A percentile compares a stretch with the other conserved stretches of the same genome.
Conservation (phyloP, 2,329 filamentous ascomycete genomes). For the Xylariaceae sp. region DNA sequence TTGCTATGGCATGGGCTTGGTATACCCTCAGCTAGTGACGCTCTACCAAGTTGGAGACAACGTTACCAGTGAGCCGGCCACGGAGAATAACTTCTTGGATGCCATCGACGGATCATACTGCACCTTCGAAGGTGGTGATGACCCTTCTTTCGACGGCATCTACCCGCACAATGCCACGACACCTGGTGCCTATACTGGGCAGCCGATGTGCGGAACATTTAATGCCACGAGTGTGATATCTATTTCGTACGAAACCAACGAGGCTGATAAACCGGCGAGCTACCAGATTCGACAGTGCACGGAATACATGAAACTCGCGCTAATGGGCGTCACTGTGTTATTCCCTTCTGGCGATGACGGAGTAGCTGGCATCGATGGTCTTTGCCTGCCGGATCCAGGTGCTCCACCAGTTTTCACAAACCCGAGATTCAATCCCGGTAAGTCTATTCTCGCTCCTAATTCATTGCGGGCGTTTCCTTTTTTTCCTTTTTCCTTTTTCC, state of each 20-base stretch:
- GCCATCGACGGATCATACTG: slow-evolving; percentile 13
- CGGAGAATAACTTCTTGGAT: slow-evolving; percentile 36
- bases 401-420: background rate
- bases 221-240: slow-evolving; percentile 22
- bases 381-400: background rate
- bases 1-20: slow-evolving; percentile 47
- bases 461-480: no score
- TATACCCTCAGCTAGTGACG: slow-evolving; percentile 46
- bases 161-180: slow-evolving; percentile 36
- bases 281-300: slow-evolving; percentile 21
- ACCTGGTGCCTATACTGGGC: slow-evolving; percentile 34
- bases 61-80: slow-evolving; percentile 31
- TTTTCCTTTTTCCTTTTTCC: background rate
- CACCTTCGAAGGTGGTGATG: slow-evolving; percentile 12
- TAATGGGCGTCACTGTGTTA: background rate
- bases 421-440: background rate
- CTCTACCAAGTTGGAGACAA: slow-evolving; percentile 41
- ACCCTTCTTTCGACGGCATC: slow-evolving; percentile 16
- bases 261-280: slow-evolving; percentile 15
- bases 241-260: slow-evolving; percentile 19
- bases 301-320: slow-evolving; percentile 10
- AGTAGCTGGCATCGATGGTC: background rate
- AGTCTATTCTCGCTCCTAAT: background rate
- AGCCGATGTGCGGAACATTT: slow-evolving; percentile 20
- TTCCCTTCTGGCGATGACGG: background rate